Conservation (phyloP, 169 alveolate genomes). For the Plasmodium sp. region DNA sequence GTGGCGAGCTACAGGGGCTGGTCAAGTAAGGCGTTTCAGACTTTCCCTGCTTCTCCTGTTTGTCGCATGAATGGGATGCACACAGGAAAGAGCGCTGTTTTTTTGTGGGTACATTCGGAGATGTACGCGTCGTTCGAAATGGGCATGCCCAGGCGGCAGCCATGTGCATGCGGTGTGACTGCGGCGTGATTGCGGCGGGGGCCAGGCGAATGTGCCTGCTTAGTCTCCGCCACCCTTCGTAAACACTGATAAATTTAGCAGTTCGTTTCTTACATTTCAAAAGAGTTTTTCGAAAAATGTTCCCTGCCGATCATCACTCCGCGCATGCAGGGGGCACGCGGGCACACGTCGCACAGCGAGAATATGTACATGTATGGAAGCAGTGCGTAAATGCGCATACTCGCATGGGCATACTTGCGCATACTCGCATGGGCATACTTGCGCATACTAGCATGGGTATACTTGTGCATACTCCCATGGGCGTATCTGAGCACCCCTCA, state of each 20-base stretch:
- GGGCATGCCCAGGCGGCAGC: neutral
- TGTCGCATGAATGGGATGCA: neutral
- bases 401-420: neutral
- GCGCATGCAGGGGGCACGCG: neutral
- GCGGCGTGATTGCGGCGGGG: neutral
- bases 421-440: neutral
- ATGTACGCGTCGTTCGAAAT: neutral
- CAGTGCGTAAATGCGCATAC: neutral
- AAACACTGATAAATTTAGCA: neutral
- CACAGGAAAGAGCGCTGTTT: neutral
- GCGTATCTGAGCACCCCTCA: neutral
- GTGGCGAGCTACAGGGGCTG: conserved; percentile 87
- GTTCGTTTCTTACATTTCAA: neutral
- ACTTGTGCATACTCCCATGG: neutral
- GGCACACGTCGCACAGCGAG: neutral
- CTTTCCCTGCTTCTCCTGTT: neutral
- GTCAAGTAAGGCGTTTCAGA: conserved; percentile 50
- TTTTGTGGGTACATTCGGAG: neutral
- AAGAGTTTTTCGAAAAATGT: neutral
- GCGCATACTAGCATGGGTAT: neutral
- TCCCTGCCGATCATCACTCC: neutral
- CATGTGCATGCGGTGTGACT: neutral
- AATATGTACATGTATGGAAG: neutral
- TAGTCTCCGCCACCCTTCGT: neutral
- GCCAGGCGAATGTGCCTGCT: neutral